phyloP scores from a whole-genome alignment of 192 early-diverging fungal species.

The Funneliformis mosseae region DNA sequence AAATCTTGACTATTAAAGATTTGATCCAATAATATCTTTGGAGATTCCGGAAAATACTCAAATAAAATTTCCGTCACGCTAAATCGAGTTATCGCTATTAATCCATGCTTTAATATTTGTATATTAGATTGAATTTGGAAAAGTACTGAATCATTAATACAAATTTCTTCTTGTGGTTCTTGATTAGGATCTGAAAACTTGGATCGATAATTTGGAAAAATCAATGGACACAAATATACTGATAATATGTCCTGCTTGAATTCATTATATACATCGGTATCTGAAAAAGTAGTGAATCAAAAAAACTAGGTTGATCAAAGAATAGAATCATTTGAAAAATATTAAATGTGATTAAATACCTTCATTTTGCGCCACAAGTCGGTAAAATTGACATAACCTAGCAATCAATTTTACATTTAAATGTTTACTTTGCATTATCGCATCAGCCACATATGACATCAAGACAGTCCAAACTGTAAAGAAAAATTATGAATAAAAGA shows the following conservation, averaged over 20 bases:
- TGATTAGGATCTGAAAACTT: neutral
- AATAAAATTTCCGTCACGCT: constrained; percentile 45
- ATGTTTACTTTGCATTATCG: constrained; percentile 37
- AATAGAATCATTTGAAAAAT: neutral
- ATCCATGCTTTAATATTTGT: constrained; percentile 38
- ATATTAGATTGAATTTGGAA: constrained; percentile 23
- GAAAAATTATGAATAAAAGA: neutral
- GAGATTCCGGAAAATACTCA: constrained; percentile 41
- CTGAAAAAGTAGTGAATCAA: constrained; percentile 33
- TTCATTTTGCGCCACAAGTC: constrained; percentile 50
- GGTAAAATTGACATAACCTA: constrained; percentile 53
- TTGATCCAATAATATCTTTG: constrained; percentile 34
- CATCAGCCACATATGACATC: constrained; percentile 48
- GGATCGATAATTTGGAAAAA: constrained; percentile 30
- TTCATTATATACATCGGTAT: constrained; percentile 47
- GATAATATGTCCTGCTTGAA: constrained; percentile 46
- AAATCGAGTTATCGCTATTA: constrained; percentile 48
- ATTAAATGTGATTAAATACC: constrained; percentile 37
- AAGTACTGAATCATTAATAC: neutral
- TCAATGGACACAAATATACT: constrained; percentile 44
- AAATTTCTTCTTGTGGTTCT: neutral
- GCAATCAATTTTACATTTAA: constrained; percentile 34
- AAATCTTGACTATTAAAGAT: constrained; percentile 29
- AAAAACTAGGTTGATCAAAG: neutral
- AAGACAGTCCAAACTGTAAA: constrained; percentile 51